Conservation (phyloP, 495 filamentous ascomycete species). For the Entonaema liquescens region DNA sequence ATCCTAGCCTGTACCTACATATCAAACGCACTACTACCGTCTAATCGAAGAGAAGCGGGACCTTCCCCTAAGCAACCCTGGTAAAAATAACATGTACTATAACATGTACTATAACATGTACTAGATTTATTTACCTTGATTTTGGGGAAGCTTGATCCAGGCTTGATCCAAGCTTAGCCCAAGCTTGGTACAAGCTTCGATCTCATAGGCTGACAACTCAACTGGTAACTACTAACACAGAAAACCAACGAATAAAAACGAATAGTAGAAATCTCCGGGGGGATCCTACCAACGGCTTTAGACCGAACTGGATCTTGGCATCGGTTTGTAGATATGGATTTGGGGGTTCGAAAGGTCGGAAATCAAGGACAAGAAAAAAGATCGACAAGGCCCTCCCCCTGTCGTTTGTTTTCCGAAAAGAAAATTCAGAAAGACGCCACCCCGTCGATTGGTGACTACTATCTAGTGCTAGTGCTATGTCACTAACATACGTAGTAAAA, state of each 20-base stretch:
- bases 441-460: neutral
- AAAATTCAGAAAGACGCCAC: conserved; percentile 7
- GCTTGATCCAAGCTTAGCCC: conserved; percentile 1
- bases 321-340: conserved; percentile 33
- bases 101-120: neutral
- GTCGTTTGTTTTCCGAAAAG: conserved; percentile 1
- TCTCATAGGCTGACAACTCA: conserved; percentile 28
- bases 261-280: conserved; percentile 35
- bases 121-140: conserved; percentile 35
- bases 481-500: neutral
- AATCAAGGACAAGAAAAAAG: conserved; percentile 20
- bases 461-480: neutral
- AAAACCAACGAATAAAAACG: neutral
- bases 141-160: conserved; percentile 28
- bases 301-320: conserved; percentile 29
- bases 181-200: neutral
- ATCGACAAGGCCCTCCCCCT: conserved; percentile 31
- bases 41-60: conserved; percentile 33
- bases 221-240: neutral
- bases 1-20: conserved; percentile 37
- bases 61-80: conserved; percentile 21
- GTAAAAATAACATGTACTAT: conserved; percentile 2
- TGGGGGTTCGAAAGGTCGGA: conserved; percentile 1
- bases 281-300: conserved; percentile 24
- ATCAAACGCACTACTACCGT: conserved; percentile 42